These are phyloP conservation scores for Zoysia pacifica DNA, from an alignment of 176 grass and related monocot species.

Conservation along the genomic window DNA sequence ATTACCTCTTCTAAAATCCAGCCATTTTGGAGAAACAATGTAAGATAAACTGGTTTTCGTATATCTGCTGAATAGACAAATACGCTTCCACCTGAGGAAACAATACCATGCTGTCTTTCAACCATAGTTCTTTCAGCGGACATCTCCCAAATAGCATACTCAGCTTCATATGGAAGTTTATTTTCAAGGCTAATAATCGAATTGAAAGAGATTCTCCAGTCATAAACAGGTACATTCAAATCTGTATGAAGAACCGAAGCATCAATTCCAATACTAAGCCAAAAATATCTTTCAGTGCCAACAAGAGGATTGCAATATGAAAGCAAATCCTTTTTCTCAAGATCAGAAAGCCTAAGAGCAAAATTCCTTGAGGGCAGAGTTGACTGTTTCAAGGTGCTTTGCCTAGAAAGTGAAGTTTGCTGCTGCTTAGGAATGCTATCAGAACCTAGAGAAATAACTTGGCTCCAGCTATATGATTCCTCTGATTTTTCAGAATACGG, in stretches of 20 bases:
- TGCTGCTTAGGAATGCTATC: slow-evolving; percentile 53
- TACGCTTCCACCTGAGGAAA: slow-evolving; percentile 68
- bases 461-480: slow-evolving; percentile 76
- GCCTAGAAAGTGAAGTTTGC: slow-evolving; percentile 60
- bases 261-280: slow-evolving; percentile 86
- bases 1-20: slow-evolving; percentile 96
- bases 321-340: slow-evolving; percentile 90
- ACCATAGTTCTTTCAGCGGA: slow-evolving; percentile 78
- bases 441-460: slow-evolving; percentile 66
- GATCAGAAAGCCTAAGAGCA: slow-evolving; percentile 79
- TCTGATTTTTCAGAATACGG: slow-evolving; percentile 65
- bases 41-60: slow-evolving; percentile 79
- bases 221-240: slow-evolving; percentile 78
- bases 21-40: slow-evolving; percentile 88
- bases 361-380: slow-evolving; percentile 46
- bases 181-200: slow-evolving; percentile 93
- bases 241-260: slow-evolving; percentile 91
- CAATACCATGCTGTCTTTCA: slow-evolving; percentile 76
- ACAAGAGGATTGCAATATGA: slow-evolving; percentile 55
- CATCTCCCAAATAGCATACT: slow-evolving; percentile 96
- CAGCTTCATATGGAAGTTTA: slow-evolving; percentile 86
- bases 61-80: slow-evolving; percentile 96
- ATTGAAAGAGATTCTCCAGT: slow-evolving; percentile 96
- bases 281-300: slow-evolving; percentile 67
- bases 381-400: slow-evolving; percentile 56